Evolutionary conservation across 2,329 filamentous ascomycete species (phyloP), one percentile per base, ranked within the genome.

Genomic region (Aspergillus versicolor): DNA sequence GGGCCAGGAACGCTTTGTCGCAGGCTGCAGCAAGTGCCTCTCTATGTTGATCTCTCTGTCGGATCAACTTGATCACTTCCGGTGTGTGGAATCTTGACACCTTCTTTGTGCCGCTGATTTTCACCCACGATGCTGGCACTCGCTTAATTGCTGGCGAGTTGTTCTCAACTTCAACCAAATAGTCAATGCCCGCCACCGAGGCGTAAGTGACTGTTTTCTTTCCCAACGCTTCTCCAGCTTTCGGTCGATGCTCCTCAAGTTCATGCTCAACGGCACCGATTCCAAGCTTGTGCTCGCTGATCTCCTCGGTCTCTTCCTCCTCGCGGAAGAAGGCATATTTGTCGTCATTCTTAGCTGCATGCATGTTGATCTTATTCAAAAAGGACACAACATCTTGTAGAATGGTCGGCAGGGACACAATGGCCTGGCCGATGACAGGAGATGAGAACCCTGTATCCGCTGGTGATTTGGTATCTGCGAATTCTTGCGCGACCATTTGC

Each of bases 281-380:
- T 60, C 90, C 90, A 37, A 95, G 79, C 73, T 97, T 96, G 68
- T 96, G 88, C 65, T 93, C 88, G 19, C 88, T 87, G 63, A 99
- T 97, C 43, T 87, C 89, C 24, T 97, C 92, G 0, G 90, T 95
- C 73, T 97, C 93, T 61, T 91, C 84, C 40, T 88, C 84, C 61
- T 96, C 91, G 5, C 88, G 85, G 73, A 99, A 97, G 79, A 99
- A 99, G 37, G 83, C 81, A 72, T 97, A 97, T 72, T 96, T 97
- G 80, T 99, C 92, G 68, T 97, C 88, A 22, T 84, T 85, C 48
- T 87, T 88, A 0, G 93, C 94, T 1, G 94, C 90, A 63, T 90
- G 83, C 32, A 88, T 80, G 66, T 96, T 96, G 74, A 99, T 94
- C 59, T 87, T 88, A 53, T 95, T 88, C 2, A 99, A 84, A 68